These are phyloP conservation scores for Acer campestre DNA, from an alignment of 345 rosid species.

Conservation along the genomic window DNA sequence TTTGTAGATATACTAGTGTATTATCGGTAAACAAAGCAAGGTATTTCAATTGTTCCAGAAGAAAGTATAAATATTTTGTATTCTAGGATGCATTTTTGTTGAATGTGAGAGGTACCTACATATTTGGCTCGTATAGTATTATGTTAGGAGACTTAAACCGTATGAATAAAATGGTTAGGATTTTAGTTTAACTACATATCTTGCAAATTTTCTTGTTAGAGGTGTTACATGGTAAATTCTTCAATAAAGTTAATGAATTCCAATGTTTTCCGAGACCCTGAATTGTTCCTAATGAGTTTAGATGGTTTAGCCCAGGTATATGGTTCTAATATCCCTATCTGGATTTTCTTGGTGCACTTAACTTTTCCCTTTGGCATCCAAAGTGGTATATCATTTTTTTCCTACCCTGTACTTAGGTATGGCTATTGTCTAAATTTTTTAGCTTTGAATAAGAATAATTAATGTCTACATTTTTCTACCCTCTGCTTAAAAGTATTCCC, in stretches of 20 bases:
- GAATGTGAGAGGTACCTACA: background rate
- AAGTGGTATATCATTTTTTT: background rate
- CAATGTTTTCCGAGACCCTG: background rate
- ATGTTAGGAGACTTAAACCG: background rate
- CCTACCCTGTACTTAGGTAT: background rate
- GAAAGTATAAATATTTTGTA: background rate
- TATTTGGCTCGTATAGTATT: background rate
- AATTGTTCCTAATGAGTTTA: background rate
- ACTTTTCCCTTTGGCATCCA: background rate
- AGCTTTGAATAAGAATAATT: background rate
- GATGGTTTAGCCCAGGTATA: background rate
- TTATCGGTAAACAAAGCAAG: background rate
- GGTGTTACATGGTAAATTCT: background rate
- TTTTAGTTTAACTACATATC: background rate
- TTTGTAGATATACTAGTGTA: background rate
- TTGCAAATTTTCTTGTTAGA: background rate
- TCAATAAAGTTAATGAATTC: background rate
- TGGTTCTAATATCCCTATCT: background rate
- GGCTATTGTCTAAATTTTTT: background rate
- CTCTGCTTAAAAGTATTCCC: too few relatives aligned
- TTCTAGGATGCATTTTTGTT: background rate
- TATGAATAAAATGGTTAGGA: background rate
- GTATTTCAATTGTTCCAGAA: background rate
- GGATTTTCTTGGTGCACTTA: background rate
- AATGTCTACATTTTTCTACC: background rate